Base-by-base conservation (phyloP, 2,329 filamentous ascomycete genomes). In the Bipolaris cookei region DNA sequence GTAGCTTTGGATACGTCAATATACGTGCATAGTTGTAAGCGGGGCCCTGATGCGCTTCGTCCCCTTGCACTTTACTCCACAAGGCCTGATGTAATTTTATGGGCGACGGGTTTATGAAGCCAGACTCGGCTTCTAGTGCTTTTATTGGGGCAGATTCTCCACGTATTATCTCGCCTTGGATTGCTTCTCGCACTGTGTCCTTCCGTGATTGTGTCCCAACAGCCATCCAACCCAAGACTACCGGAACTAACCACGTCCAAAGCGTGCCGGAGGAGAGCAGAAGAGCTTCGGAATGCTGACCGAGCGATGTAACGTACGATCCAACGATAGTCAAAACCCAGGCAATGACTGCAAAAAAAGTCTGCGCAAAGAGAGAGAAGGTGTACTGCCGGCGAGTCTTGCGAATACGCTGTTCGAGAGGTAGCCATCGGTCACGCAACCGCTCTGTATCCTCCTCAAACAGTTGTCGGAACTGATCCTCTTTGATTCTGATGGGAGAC, bases 211-310 rank as follows among this genome's bases (percentile, higher is more conserved):
- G 48, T 25, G 14, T 28, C 20, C 48, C 48, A 18, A 43, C 48
- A 43, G 48, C 48, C 48, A 51, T 51, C 48, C 48, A 51, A 25
- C 48, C 48, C 48, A 51, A 43, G 28, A 51, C 48, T 37, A 51
- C 25, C 4, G 48, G 48, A 18, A 51, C 18, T n/a, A 51, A 35
- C 48, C 48, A 51, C 7, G 48, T 51, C 48, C 48, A 51, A 35
- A 51, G 48, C 4, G 48, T 51, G 13, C 48, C 48, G 14, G 48
- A 51, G 7, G 48, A 51, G 38, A 51, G 48, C 14, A 37, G 18
- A 14, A 51, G 38, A 20, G 48, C 48, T 51, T 51, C 48, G 4
- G 48, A 51, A 35, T 43, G 38, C 18, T 43, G 38, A 35, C 48
- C 48, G 13, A 46, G 44, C 11, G 44, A 35, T 35, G 44, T 35